Evolutionary conservation across 306 rosid genomes (phyloP).

Genomic region (Sicyos baderoa): DNA sequence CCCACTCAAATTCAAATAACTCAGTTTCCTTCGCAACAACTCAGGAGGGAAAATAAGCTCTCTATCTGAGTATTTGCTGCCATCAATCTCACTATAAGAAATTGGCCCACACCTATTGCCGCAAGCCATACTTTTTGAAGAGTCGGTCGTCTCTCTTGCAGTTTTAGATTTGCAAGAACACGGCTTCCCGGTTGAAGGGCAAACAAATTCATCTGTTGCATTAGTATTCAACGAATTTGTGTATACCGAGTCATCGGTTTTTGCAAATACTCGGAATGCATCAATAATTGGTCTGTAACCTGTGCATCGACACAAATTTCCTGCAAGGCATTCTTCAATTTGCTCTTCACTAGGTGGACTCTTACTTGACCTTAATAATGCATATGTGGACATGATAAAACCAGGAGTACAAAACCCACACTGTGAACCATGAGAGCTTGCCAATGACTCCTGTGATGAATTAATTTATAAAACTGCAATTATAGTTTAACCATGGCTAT

Average conservation of each 20-base stretch:
- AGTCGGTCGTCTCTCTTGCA: constrained; percentile 28
- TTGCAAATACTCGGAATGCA: constrained; percentile 85
- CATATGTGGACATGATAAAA: constrained; percentile 83
- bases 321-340: constrained; percentile 87
- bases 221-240: constrained; percentile 42
- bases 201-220: constrained; percentile 44
- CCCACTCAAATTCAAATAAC: constrained; percentile 54
- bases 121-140: constrained; percentile 24
- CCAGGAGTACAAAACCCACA: constrained; percentile 99
- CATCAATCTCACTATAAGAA: constrained; percentile 68
- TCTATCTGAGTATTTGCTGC: constrained; percentile 64
- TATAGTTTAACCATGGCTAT: background rate
- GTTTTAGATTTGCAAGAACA: constrained; percentile 61
- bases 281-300: constrained; percentile 95
- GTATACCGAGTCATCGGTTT: constrained; percentile 51
- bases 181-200: constrained; percentile 91
- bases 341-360: constrained; percentile 68
- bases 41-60: constrained; percentile 94
- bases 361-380: constrained; percentile 71
- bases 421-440: constrained; percentile 77
- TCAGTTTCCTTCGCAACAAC: constrained; percentile 47
- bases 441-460: constrained; percentile 68
- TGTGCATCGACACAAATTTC: constrained; percentile 93
- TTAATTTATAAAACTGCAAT: constrained; percentile 14
- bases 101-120: constrained; percentile 36